Percentiles rank a stretch among this genome's conserved stretches.
Evolutionary conservation across 2,329 filamentous ascomycete genomes (phyloP).

Genomic region (Fusarium sp.): DNA sequence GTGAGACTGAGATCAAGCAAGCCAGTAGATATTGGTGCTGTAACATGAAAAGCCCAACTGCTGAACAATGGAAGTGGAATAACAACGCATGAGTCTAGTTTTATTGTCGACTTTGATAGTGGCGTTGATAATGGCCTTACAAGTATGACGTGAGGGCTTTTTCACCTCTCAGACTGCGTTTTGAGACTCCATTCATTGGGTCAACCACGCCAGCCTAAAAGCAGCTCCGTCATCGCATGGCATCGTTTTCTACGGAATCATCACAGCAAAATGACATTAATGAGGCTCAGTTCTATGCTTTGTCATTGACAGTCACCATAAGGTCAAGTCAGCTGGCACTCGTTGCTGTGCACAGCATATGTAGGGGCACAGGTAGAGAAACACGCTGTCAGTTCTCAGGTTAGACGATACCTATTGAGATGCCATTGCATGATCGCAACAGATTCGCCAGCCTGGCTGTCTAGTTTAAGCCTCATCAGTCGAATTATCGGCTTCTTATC

Average conservation of each 20-base stretch:
- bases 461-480: neutral
- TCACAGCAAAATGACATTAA: neutral
- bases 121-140: conserved; percentile 9
- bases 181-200: conserved; percentile 19
- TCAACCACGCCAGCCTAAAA: conserved; percentile 15
- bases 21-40: neutral
- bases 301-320: neutral
- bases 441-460: neutral
- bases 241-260: neutral
- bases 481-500: neutral
- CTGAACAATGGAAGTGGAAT: neutral
- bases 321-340: neutral
- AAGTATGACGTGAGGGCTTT: conserved; percentile 41
- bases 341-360: neutral
- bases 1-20: neutral
- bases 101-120: neutral
- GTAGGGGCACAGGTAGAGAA: neutral
- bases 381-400: neutral
- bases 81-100: neutral
- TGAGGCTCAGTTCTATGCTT: neutral
- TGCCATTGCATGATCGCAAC: neutral
- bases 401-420: neutral
- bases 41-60: neutral
- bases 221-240: neutral
- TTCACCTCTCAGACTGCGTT: neutral